Base-by-base conservation (phyloP, 345 rosid species). In the Eucalyptus marginata region DNA sequence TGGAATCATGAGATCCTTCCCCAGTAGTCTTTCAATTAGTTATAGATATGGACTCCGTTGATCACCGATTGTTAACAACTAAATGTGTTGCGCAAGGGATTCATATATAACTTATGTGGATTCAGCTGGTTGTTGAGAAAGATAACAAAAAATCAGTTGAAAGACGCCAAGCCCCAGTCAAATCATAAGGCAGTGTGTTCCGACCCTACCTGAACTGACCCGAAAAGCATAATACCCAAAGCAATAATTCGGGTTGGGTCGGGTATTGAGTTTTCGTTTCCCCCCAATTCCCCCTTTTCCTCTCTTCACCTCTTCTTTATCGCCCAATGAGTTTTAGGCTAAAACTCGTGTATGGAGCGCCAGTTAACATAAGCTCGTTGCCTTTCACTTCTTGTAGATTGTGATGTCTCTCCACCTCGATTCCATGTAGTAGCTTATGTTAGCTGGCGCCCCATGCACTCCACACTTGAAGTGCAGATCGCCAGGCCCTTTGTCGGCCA, bases 401-500 rank as follows among this genome's bases (percentile, higher is more conserved):
- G 58, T 89, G 59, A 92, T 83, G 29, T 87, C 88, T n/a, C 62
- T 91, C 94, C 94, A 93, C 33, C 90, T 89, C 49, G 93, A 91
- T 84, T 92, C 91, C 92, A 86, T 92, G 81, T 86, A 89, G 76
- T 86, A 22, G 59, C 92, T 90, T 7, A 46, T 86, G 25, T 88
- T 87, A 3, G 59, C 33, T 24, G 86, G 88, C 4, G 89, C 66
- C 64, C 18, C 87, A 86, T 93, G 88, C 4, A 89, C 93, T 12
- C 93, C 95, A 66, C 91, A 92, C 68, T 93, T 93, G 40, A 93
- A 91, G 46, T 86, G 76, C 87, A 88, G 93, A 16, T 88, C 58
- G 6, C 83, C 86, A 1, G 92, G 90, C 4, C 94, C 93, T 7
- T 81, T 88, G 11, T 89, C 94, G 2, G 80, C 33, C 15, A 47